Conservation (phyloP, 2,329 filamentous ascomycete genomes). For the Cytospora paraplurivora region DNA sequence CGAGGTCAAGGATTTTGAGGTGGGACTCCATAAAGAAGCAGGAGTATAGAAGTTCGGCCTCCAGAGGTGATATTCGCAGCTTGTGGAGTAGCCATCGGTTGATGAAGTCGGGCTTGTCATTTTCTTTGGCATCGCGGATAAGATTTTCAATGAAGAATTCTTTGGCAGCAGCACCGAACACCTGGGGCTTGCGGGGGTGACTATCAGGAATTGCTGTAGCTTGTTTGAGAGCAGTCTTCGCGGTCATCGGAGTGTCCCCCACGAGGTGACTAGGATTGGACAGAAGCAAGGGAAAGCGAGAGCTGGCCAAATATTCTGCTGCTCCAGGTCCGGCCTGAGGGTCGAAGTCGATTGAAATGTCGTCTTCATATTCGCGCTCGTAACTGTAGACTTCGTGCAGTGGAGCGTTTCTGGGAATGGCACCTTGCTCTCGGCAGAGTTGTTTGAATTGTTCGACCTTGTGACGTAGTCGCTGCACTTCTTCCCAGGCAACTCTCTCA, state of each 20-base stretch:
- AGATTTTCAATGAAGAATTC: slow-evolving; percentile 52
- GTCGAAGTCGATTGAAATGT: slow-evolving; percentile 44
- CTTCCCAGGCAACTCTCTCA: slow-evolving; percentile 38
- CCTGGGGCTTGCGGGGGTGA: slow-evolving; percentile 39
- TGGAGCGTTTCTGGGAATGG: slow-evolving; percentile 47
- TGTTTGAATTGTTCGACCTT: slow-evolving; percentile 41
- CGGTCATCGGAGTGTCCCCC: slow-evolving; percentile 42
- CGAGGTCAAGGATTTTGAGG: slow-evolving; percentile 39
- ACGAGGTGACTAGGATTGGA: slow-evolving; percentile 52
- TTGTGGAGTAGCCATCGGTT: slow-evolving; percentile 57
- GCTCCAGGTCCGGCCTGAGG: background rate
- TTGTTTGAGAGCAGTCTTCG: slow-evolving; percentile 44
- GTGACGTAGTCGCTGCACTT: slow-evolving; percentile 39
- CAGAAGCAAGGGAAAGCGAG: slow-evolving; percentile 49
- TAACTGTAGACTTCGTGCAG: slow-evolving; percentile 44
- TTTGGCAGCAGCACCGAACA: slow-evolving; percentile 47
- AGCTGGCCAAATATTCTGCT: slow-evolving; percentile 41
- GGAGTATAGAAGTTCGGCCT: slow-evolving; percentile 47
- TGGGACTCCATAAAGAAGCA: slow-evolving; percentile 36
- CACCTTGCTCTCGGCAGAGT: slow-evolving; percentile 45
- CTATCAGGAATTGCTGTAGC: slow-evolving; percentile 43
- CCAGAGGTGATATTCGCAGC: slow-evolving; percentile 49
- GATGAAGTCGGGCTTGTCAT: slow-evolving; percentile 49
- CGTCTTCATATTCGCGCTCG: slow-evolving; percentile 42
- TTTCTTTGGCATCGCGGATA: slow-evolving; percentile 40